phyloP scores from a whole-genome alignment of 2,329 filamentous ascomycete genomes.

The Drechslera avenae region DNA sequence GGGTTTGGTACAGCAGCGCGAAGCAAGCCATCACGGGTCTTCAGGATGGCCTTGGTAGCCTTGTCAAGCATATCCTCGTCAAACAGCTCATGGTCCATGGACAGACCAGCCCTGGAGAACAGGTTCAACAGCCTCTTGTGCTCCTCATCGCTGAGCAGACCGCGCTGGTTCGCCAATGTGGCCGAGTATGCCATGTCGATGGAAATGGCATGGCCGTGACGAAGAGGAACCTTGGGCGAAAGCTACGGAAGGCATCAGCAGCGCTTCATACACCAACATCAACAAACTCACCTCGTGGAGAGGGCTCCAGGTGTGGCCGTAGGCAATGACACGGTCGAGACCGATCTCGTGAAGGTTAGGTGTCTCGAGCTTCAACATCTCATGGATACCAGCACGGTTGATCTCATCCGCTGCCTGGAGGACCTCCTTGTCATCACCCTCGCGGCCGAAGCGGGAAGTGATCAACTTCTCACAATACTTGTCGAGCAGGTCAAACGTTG shows the following conservation, averaged over 20 bases:
- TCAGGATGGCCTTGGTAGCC: conserved; percentile 70
- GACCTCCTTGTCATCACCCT: conserved; percentile 63
- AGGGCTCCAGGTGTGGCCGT: conserved; percentile 76
- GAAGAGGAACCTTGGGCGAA: conserved; percentile 68
- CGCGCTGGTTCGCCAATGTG: conserved; percentile 68
- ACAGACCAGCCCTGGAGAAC: conserved; percentile 71
- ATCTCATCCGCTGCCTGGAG: conserved; percentile 68
- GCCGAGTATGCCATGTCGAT: conserved; percentile 79
- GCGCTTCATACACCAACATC: background rate
- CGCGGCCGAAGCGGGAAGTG: conserved; percentile 66
- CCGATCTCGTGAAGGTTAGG: conserved; percentile 76
- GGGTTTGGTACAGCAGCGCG: conserved; percentile 72
- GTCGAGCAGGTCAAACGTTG: conserved; percentile 71
- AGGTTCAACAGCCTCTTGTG: conserved; percentile 67
- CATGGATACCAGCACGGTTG: conserved; percentile 70
- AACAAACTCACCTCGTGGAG: conserved; percentile 58
- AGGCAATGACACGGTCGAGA: conserved; percentile 73
- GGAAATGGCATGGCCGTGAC: conserved; percentile 75
- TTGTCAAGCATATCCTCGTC: conserved; percentile 68
- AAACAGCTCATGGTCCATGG: conserved; percentile 73
- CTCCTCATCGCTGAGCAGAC: conserved; percentile 64
- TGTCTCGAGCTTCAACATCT: conserved; percentile 75
- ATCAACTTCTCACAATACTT: conserved; percentile 72
- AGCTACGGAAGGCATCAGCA: conserved; percentile 52
- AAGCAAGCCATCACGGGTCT: conserved; percentile 71